phyloP scores from a whole-genome alignment of 2,329 filamentous ascomycete genomes.

The Curvularia lunata region DNA sequence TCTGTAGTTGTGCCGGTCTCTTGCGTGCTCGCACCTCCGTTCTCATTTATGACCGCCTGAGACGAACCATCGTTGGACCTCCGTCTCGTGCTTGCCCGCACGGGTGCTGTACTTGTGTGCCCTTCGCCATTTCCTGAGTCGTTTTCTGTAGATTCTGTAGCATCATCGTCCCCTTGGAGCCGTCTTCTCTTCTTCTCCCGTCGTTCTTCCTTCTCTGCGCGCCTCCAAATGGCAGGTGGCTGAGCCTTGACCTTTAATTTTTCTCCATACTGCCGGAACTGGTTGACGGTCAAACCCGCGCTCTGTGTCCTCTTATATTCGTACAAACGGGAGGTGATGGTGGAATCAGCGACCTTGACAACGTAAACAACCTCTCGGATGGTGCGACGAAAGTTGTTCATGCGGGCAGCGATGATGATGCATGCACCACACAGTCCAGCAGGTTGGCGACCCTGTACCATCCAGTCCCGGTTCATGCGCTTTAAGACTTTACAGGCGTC shows the following conservation, averaged over 20 bases:
- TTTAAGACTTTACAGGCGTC: conserved; percentile 87
- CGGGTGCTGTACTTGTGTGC: conserved; percentile 18
- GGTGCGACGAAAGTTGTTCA: conserved; percentile 96
- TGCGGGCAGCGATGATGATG: conserved; percentile 90
- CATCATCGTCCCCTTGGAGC: conserved; percentile 19
- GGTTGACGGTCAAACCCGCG: conserved; percentile 82
- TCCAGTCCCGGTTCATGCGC: conserved; percentile 97
- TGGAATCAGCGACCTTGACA: conserved; percentile 93
- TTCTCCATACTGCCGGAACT: conserved; percentile 77
- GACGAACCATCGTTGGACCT: conserved; percentile 31
- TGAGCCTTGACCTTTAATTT: conserved; percentile 65
- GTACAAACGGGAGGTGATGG: conserved; percentile 86
- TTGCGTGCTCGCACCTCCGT: conserved; percentile 13
- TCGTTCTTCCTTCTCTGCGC: conserved; percentile 58
- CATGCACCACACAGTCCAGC: conserved; percentile 94
- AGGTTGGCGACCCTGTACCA: conserved; percentile 90
- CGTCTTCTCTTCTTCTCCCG: conserved; percentile 36
- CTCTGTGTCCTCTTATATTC: conserved; percentile 91
- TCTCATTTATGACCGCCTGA: conserved; percentile 14
- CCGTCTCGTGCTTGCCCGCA: conserved; percentile 32
- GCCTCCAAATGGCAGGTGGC: conserved; percentile 80
- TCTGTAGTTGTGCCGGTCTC: conserved; percentile 15
- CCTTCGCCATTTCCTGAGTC: conserved; percentile 11
- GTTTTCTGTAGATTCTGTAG: conserved; percentile 9
- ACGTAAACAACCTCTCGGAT: conserved; percentile 96